Evolutionary conservation across 2,329 filamentous ascomycete genomes (phyloP).

Genomic region (Coniochaeta prunicola): DNA sequence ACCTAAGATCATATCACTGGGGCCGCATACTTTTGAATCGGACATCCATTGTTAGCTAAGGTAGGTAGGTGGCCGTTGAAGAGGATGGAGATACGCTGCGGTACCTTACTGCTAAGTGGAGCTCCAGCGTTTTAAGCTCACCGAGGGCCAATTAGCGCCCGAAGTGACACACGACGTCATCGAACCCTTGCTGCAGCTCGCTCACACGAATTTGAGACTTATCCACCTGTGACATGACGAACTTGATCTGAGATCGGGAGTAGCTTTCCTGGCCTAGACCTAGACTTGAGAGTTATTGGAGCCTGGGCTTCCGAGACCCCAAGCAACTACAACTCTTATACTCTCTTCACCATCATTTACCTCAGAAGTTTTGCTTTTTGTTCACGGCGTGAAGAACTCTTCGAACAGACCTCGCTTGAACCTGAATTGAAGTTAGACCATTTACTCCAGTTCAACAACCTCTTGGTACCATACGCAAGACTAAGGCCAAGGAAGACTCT

Average conservation of each 20-base stretch:
- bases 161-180: neutral
- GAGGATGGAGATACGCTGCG: no score
- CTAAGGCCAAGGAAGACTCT: no score
- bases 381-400: neutral
- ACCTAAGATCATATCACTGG: neutral
- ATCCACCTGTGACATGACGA: neutral
- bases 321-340: neutral
- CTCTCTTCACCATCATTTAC: neutral
- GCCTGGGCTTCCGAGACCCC: neutral
- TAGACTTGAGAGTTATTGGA: neutral
- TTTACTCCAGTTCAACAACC: neutral
- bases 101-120: neutral
- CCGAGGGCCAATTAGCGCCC: neutral
- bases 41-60: no score
- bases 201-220: neutral
- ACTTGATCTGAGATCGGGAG: neutral
- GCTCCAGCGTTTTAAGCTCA: neutral
- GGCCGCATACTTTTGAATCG: no score
- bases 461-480: no score
- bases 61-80: no score
- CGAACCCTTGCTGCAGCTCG: neutral
- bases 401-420: neutral
- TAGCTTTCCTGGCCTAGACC: neutral
- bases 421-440: no score
- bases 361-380: neutral